These are phyloP conservation scores for Millerago galiae DNA, from an alignment of 805 yeast genomes.

Conservation along the genomic window DNA sequence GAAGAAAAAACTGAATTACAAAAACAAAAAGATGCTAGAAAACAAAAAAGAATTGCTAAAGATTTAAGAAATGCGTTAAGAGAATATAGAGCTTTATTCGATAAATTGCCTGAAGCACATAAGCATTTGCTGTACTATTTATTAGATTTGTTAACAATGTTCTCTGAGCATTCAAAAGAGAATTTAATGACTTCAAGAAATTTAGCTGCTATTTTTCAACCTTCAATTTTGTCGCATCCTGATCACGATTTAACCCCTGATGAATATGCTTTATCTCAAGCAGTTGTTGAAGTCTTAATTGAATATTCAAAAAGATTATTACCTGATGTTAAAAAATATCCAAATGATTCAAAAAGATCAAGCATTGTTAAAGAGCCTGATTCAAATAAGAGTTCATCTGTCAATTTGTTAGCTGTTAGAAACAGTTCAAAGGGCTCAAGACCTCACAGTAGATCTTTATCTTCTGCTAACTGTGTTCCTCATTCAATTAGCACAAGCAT, in stretches of 20 bases:
- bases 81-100: conserved; percentile 64
- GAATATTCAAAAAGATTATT: conserved; percentile 76
- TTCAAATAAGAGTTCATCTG: conserved; percentile 12
- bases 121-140: conserved; percentile 81
- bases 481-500: conserved; percentile 25
- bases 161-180: conserved; percentile 66
- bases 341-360: conserved; percentile 9
- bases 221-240: conserved; percentile 91
- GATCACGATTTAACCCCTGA: conserved; percentile 87
- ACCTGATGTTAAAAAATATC: conserved; percentile 40
- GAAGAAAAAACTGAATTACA: conserved; percentile 23
- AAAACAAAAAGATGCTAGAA: conserved; percentile 31
- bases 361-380: conserved; percentile 6
- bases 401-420: conserved; percentile 13
- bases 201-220: conserved; percentile 94
- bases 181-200: conserved; percentile 92
- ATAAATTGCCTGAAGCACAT: conserved; percentile 66
- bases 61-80: conserved; percentile 65
- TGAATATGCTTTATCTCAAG: conserved; percentile 81
- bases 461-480: conserved; percentile 39
- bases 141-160: conserved; percentile 78
- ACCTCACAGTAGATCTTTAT: conserved; percentile 36
- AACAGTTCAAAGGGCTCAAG: conserved; percentile 14
- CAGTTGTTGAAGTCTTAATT: conserved; percentile 82
- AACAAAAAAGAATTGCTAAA: conserved; percentile 46